These are phyloP conservation scores for Grigorovia yakushimaensis DNA, from an alignment of 805 yeast genomes.

Conservation along the genomic window DNA sequence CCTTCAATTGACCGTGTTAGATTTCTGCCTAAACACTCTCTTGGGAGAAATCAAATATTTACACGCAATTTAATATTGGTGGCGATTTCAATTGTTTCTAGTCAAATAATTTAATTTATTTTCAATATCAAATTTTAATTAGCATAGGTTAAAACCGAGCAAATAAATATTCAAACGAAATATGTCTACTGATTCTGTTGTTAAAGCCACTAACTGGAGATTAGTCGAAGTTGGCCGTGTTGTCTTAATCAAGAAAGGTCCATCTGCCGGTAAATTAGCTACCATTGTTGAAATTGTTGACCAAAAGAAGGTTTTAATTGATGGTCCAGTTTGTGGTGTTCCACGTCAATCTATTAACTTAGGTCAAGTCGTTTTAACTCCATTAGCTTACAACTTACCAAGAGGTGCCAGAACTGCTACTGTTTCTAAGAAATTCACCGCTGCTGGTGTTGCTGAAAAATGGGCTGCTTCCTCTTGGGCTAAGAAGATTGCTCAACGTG, in stretches of 20 bases:
- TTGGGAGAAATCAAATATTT: too few relatives aligned
- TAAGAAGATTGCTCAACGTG: conserved; percentile 92
- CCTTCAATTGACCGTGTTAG: too few relatives aligned
- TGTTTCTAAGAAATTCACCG: conserved; percentile 87
- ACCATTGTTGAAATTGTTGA: conserved; percentile 97
- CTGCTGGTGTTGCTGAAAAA: conserved; percentile 77
- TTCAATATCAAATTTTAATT: neutral
- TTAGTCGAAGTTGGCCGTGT: conserved; percentile 98
- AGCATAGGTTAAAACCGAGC: conserved; percentile 1
- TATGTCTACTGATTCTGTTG: conserved; percentile 65
- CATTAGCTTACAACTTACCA: conserved; percentile 81
- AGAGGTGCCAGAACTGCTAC: conserved; percentile 87
- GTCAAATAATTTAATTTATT: neutral
- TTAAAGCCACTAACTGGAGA: conserved; percentile 98
- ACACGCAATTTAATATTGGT: neutral
- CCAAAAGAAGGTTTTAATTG: conserved; percentile 95
- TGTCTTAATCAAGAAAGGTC: conserved; percentile 80
- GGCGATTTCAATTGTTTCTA: neutral
- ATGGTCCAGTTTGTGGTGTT: conserved; percentile 86
- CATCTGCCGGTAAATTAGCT: conserved; percentile 74
- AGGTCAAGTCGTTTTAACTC: conserved; percentile 86
- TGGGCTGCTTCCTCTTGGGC: conserved; percentile 97
- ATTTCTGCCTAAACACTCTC: too few relatives aligned
- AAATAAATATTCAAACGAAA: conserved; percentile 13
- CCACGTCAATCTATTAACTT: conserved; percentile 87